A percentile compares a stretch with the other conserved stretches of the same genome.
Evolutionary conservation across 2,329 filamentous ascomycete species (phyloP).

Genomic region (Hymenoscyphus fraxineus): DNA sequence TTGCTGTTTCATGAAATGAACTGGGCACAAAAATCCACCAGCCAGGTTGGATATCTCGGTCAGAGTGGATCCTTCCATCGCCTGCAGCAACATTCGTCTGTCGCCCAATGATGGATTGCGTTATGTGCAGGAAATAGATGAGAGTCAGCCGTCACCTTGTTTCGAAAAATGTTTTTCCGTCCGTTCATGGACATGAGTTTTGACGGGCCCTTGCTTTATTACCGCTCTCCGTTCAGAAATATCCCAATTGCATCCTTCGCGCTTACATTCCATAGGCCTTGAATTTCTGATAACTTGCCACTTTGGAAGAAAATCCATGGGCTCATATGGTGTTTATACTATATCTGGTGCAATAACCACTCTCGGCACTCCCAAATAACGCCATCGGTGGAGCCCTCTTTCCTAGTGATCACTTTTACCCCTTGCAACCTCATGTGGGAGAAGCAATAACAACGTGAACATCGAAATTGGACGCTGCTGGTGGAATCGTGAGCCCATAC

Average conservation of each 20-base stretch:
- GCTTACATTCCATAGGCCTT: constrained; percentile 1
- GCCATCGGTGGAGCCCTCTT: not conserved
- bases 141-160: constrained; percentile 1
- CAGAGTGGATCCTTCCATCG: not conserved
- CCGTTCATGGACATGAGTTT: not conserved
- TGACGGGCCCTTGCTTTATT: not conserved
- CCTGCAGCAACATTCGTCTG: not conserved
- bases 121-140: constrained; percentile 1
- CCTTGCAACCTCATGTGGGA: not conserved
- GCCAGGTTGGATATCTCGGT: not conserved
- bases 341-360: constrained; percentile 11
- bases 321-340: constrained; percentile 8
- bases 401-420: not conserved
- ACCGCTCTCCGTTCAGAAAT: not conserved
- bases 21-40: not conserved
- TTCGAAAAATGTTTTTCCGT: constrained; percentile 14
- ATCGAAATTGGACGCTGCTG: not conserved
- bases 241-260: not conserved
- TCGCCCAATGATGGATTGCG: not conserved
- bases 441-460: not conserved
- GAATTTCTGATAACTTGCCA: not conserved
- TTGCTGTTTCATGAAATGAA: not conserved
- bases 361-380: not conserved
- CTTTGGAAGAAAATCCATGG: not conserved
- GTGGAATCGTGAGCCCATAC: not conserved